Conservation (phyloP, 768 basidiomycete species). For the Psilocybe subaeruginosa region DNA sequence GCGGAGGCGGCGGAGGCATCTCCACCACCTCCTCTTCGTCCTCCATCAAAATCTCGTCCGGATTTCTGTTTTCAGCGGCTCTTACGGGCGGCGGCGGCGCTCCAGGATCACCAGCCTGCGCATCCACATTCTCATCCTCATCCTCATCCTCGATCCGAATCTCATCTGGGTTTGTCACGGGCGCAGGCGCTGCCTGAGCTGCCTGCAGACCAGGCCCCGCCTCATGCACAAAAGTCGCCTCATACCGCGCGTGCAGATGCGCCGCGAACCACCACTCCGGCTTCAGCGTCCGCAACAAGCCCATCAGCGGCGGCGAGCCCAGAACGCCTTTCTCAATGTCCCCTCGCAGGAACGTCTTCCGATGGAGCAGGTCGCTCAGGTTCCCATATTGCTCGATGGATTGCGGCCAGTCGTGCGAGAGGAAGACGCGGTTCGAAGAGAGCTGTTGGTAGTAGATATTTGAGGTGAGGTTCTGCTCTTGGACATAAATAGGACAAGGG, state of each 20-base stretch:
- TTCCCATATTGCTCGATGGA: slow-evolving; percentile 85
- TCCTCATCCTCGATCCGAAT: slow-evolving; percentile 49
- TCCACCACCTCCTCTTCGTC: slow-evolving; percentile 50
- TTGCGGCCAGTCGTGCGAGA: slow-evolving; percentile 97
- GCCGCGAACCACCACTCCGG: slow-evolving; percentile 94
- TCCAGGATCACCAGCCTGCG: neutral
- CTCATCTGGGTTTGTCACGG: slow-evolving; percentile 51
- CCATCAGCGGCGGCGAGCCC: slow-evolving; percentile 88
- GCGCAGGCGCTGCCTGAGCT: neutral
- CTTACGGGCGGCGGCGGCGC: neutral
- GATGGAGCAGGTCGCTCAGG: slow-evolving; percentile 59
- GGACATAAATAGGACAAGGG: too few species aligned
- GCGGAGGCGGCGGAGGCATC: slow-evolving; percentile 29
- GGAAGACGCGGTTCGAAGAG: slow-evolving; percentile 70
- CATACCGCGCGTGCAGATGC: slow-evolving; percentile 87
- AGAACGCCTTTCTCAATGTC: slow-evolving; percentile 71
- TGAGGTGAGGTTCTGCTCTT: too few species aligned
- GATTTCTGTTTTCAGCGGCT: slow-evolving; percentile 29
- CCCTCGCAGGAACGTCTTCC: slow-evolving; percentile 76
- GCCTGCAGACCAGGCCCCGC: neutral
- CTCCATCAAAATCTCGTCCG: slow-evolving; percentile 55
- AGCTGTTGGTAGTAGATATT: slow-evolving; percentile 39
- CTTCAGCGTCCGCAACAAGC: slow-evolving; percentile 68
- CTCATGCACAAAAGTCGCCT: slow-evolving; percentile 62
- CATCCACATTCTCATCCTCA: slow-evolving; percentile 26